These are phyloP conservation scores for Parathielavia hyrcaniae DNA, from an alignment of 495 filamentous ascomycete genomes.

Conservation along the genomic window DNA sequence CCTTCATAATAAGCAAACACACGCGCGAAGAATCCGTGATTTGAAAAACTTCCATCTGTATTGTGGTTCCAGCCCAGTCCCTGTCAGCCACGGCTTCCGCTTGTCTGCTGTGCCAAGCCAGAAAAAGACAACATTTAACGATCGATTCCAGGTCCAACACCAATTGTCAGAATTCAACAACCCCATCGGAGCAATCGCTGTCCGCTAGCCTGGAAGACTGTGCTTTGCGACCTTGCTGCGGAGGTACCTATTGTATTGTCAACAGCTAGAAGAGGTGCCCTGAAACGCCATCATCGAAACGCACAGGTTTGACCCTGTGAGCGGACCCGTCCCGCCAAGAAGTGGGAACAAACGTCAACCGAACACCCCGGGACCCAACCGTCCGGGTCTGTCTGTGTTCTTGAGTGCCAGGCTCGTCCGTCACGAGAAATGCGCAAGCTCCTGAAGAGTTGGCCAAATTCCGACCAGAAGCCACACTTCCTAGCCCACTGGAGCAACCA, in stretches of 20 bases:
- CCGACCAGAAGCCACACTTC: conserved; percentile 29
- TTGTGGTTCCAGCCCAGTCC: neutral
- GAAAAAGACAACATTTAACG: conserved; percentile 3
- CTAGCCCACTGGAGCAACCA: conserved; percentile 30
- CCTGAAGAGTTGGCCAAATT: conserved; percentile 32
- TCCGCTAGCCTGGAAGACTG: neutral
- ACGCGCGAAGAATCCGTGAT: neutral
- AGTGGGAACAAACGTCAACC: conserved; percentile 9
- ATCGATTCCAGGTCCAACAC: neutral
- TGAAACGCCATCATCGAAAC: neutral
- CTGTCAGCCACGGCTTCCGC: neutral
- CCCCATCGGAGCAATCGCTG: neutral
- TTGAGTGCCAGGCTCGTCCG: neutral
- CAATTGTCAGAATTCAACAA: neutral
- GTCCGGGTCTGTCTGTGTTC: conserved; percentile 7
- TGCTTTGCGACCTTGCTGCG: too few relatives aligned
- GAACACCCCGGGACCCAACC: neutral
- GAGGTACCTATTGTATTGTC: neutral
- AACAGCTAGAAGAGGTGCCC: neutral
- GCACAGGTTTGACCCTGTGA: neutral
- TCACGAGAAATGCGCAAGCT: conserved; percentile 39
- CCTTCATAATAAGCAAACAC: neutral
- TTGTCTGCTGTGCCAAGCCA: conserved; percentile 10
- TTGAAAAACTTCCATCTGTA: neutral
- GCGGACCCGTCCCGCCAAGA: conserved; percentile 3